Conservation (phyloP, 2,329 filamentous ascomycete genomes). For the Moelleriella libera region DNA sequence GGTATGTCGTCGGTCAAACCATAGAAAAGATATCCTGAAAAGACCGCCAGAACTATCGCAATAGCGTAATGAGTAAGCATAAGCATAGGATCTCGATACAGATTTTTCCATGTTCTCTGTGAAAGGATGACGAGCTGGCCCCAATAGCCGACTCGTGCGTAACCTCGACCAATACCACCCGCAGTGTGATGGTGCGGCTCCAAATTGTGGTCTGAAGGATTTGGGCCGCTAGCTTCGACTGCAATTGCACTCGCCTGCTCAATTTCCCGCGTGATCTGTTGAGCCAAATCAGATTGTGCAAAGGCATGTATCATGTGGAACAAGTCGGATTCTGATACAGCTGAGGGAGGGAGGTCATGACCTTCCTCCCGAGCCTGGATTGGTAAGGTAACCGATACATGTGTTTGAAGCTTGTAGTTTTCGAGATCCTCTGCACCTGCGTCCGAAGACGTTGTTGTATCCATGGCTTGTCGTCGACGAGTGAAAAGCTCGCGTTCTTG, state of each 20-base stretch:
- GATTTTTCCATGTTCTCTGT: slow-evolving; percentile 84
- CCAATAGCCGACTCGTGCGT: slow-evolving; percentile 63
- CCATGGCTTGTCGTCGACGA: slow-evolving; percentile 49
- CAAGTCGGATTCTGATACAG: slow-evolving; percentile 57
- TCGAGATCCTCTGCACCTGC: slow-evolving; percentile 34
- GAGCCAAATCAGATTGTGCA: slow-evolving; percentile 61
- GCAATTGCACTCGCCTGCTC: slow-evolving; percentile 51
- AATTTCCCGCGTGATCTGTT: slow-evolving; percentile 65
- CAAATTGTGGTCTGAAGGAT: slow-evolving; percentile 35
- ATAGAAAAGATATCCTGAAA: slow-evolving; percentile 93
- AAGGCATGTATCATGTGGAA: slow-evolving; percentile 71
- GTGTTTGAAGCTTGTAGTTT: slow-evolving; percentile 36
- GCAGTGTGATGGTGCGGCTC: slow-evolving; percentile 33
- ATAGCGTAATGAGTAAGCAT: slow-evolving; percentile 99
- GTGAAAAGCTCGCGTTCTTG: slow-evolving; percentile 89
- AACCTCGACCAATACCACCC: slow-evolving; percentile 60
- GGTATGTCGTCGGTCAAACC: slow-evolving; percentile 91
- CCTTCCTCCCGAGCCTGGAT: slow-evolving; percentile 56
- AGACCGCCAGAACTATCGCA: slow-evolving; percentile 82
- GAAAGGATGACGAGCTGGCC: slow-evolving; percentile 85
- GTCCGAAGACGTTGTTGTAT: slow-evolving; percentile 49
- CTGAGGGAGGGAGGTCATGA: slow-evolving; percentile 46
- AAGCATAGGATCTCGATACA: slow-evolving; percentile 93
- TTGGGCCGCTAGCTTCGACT: slow-evolving; percentile 49
- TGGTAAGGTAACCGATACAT: slow-evolving; percentile 27